Conservation (phyloP, 2,329 filamentous ascomycete genomes). For the Venturiaceae sp. region DNA sequence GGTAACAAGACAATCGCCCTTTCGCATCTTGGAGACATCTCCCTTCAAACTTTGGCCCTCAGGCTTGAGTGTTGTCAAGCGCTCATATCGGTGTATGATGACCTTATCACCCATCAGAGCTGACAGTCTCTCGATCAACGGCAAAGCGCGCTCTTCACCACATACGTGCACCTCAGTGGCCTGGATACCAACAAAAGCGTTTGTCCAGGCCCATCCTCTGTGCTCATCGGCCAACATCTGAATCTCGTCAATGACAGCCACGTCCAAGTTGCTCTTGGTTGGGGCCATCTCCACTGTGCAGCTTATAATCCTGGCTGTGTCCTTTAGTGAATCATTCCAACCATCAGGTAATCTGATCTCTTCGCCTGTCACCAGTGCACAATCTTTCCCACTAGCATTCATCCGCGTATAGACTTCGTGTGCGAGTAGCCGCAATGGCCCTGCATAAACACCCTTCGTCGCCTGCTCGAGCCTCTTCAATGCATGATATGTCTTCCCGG, state of each 20-base stretch:
- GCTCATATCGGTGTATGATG: slow-evolving; percentile 71
- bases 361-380: slow-evolving; percentile 82
- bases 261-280: slow-evolving; percentile 56
- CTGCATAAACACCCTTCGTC: slow-evolving; percentile 75
- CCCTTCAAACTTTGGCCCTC: slow-evolving; percentile 54
- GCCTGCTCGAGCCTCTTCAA: slow-evolving; percentile 73
- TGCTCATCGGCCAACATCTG: slow-evolving; percentile 83
- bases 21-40: slow-evolving; percentile 58
- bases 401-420: slow-evolving; percentile 93
- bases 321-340: slow-evolving; percentile 39
- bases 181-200: slow-evolving; percentile 76
- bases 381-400: slow-evolving; percentile 63
- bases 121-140: slow-evolving; percentile 68
- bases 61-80: slow-evolving; percentile 62
- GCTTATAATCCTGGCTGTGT: slow-evolving; percentile 50
- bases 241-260: slow-evolving; percentile 96
- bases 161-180: slow-evolving; percentile 89
- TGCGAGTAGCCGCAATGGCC: slow-evolving; percentile 77
- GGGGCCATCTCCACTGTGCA: slow-evolving; percentile 92
- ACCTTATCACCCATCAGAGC: slow-evolving; percentile 73
- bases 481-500: slow-evolving; percentile 94
- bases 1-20: slow-evolving; percentile 82
- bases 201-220: slow-evolving; percentile 90
- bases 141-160: slow-evolving; percentile 75
- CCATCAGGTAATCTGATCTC: slow-evolving; percentile 59